Evolutionary conservation across 164 flowering plant species (phyloP), one percentile per base, ranked within the genome.

Genomic region (Berberis vulgaris): DNA sequence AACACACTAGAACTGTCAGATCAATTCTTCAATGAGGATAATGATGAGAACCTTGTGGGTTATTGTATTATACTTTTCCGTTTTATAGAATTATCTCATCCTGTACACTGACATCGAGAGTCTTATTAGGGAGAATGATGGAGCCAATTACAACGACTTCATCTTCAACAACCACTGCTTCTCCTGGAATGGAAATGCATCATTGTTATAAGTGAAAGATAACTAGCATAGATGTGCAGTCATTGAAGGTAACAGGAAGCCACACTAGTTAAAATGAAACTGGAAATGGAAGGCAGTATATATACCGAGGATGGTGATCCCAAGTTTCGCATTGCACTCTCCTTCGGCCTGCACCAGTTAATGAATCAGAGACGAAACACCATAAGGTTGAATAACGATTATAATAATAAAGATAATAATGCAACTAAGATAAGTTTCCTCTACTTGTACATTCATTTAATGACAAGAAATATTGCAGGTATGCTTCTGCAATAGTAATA

Each of bases 111-210:
- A 84, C 72, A 65, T 88, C 88, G 38, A 93, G 88, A 2, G 89
- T 88, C 83, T 93, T 90, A 79, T 90, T 82, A 44, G 98, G 98
- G 43, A 93, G 95, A 58, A 95, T 89, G 73, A 94, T 84, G 85
- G 96, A 78, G 77, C 86, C 89, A 55, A 77, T 72, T 57, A 94
- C 94, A 63, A 91, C 97, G 2, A 88, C 97, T 81, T 95, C 99
- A 76, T 95, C 99, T 74, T 95, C 97, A 38, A 95, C 97, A 7
- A 50, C 69, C 47, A 95, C 99, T 39, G 96, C 83, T 73, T 91
- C 99, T 43, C 98, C 98, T 93, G 84, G 41, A 77, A 6, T 61
- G 8, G 45, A 50, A 62, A 12, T 11, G 41, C 54, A 5, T 49
- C 44, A 53, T 3, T 54, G 2, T 12, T 10, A 7, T 45, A 11